phyloP scores from a whole-genome alignment of 129 eudicot genomes.

The Helianthus tuberosus region DNA sequence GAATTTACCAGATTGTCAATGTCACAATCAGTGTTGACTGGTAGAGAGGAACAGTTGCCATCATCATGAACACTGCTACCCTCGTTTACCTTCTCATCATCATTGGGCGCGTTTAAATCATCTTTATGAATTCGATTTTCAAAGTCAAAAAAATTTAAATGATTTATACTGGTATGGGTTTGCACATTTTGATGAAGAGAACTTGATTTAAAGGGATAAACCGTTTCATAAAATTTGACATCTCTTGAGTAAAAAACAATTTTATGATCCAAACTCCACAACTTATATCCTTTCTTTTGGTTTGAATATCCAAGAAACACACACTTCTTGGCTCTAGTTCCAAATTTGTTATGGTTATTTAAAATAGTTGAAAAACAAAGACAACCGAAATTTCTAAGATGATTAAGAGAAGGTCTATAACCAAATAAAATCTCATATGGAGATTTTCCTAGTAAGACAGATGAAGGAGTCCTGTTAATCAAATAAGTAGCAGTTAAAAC shows the following conservation, averaged over 20 bases:
- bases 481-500: background rate
- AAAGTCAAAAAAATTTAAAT: too few species aligned
- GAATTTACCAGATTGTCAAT: background rate
- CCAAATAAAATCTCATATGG: background rate
- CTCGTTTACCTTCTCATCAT: background rate
- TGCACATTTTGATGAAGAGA: too few species aligned
- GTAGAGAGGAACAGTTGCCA: background rate
- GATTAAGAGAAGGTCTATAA: background rate
- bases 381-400: background rate
- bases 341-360: background rate
- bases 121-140: too few species aligned
- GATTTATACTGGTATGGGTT: too few species aligned
- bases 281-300: background rate
- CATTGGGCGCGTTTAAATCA: too few species aligned
- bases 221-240: background rate
- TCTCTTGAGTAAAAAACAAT: background rate
- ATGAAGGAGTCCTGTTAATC: background rate
- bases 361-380: background rate
- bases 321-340: background rate
- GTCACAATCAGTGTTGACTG: background rate
- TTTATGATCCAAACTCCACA: background rate
- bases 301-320: background rate
- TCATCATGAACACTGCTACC: background rate
- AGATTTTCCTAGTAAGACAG: background rate
- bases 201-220: background rate